Evolutionary conservation across 257 asterid genomes (phyloP).

Genomic region (Rhazya stricta): DNA sequence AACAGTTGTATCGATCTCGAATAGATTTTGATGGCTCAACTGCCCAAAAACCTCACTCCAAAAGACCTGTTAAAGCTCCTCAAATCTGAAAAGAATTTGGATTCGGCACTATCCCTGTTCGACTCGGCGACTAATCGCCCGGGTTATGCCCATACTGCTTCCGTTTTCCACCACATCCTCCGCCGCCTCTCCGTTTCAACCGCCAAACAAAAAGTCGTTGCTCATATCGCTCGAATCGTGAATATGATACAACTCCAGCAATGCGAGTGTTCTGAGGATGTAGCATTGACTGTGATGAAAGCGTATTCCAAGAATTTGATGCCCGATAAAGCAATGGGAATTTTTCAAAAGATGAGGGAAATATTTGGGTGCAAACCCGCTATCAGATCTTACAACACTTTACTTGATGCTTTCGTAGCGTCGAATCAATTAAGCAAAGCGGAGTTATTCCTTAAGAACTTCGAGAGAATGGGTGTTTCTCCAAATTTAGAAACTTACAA

Average conservation of each 20-base stretch:
- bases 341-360: constrained; percentile 63
- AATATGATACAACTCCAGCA: constrained; percentile 47
- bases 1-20: neutral
- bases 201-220: constrained; percentile 33
- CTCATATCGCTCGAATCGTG: constrained; percentile 40
- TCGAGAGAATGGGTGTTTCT: constrained; percentile 52
- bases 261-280: constrained; percentile 60
- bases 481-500: constrained; percentile 70
- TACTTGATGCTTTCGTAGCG: constrained; percentile 69
- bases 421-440: constrained; percentile 60
- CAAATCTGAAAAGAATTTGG: constrained; percentile 58
- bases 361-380: constrained; percentile 70
- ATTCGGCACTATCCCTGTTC: constrained; percentile 54
- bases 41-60: constrained; percentile 51
- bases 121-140: constrained; percentile 53
- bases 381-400: constrained; percentile 63
- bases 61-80: constrained; percentile 52
- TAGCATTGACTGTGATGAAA: constrained; percentile 56
- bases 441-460: constrained; percentile 56
- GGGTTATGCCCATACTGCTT: constrained; percentile 41
- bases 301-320: constrained; percentile 47
- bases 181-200: constrained; percentile 58
- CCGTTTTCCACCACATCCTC: constrained; percentile 68
- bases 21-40: constrained; percentile 17
- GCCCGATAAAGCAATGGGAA: constrained; percentile 58